Conservation (phyloP, 2,329 filamentous ascomycete genomes). For the Penicillium olsonii region DNA sequence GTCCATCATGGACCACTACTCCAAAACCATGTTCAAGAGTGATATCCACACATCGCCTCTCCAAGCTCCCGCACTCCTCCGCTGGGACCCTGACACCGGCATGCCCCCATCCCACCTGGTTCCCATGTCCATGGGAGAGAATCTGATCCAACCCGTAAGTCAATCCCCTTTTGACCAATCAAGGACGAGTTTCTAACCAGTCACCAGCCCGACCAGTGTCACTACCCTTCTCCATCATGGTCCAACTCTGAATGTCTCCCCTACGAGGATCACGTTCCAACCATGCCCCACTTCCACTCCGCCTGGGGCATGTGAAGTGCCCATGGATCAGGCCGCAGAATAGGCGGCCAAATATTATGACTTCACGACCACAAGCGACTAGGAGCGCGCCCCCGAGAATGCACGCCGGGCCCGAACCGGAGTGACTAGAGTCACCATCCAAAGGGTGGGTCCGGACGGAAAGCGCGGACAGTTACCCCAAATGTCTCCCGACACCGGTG, state of each 20-base stretch:
- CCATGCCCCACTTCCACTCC: constrained; percentile 23
- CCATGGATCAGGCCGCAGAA: not conserved
- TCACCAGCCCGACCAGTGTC: constrained; percentile 20
- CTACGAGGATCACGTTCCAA: constrained; percentile 25
- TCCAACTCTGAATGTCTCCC: constrained; percentile 25
- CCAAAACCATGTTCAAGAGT: constrained; percentile 34
- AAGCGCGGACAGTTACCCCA: not conserved
- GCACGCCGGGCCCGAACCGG: not conserved
- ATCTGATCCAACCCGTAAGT: constrained; percentile 41
- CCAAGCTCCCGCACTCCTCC: constrained; percentile 34
- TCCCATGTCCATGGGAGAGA: constrained; percentile 36
- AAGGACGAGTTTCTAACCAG: constrained; percentile 36
- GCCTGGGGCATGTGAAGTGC: constrained; percentile 18
- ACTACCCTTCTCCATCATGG: constrained; percentile 28
- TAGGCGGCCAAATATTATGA: not conserved
- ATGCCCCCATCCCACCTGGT: constrained; percentile 36
- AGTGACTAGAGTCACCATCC: not conserved
- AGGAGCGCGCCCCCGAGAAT: not conserved
- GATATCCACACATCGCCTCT: constrained; percentile 38
- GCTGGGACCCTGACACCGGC: constrained; percentile 36
- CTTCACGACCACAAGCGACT: not conserved
- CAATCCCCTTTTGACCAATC: constrained; percentile 35
- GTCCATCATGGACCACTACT: constrained; percentile 37
- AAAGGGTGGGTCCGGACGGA: constrained; percentile 4
- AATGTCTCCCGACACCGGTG: constrained; percentile 1